Evolutionary conservation across 352 stramenopile genomes (phyloP).

Genomic region (Phytophthora fragariaefolia): DNA sequence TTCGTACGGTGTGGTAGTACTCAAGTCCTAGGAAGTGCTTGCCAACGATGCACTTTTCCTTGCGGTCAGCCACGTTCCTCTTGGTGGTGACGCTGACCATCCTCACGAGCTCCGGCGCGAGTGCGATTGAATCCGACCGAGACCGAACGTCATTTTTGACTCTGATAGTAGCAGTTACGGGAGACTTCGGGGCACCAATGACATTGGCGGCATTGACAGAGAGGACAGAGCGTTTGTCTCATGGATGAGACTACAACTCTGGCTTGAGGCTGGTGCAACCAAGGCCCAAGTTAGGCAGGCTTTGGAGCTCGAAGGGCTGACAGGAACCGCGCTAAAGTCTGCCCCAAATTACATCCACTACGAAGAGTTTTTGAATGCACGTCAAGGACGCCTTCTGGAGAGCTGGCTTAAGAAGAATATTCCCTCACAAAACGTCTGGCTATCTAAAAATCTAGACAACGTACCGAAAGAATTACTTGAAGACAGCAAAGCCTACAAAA

Average conservation of each 20-base stretch:
- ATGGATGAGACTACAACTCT: not conserved
- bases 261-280: conserved; percentile 3
- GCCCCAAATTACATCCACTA: conserved; percentile 19
- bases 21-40: too few relatives aligned
- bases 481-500: conserved; percentile 20
- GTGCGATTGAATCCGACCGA: too few relatives aligned
- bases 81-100: too few relatives aligned
- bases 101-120: too few relatives aligned
- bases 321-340: conserved; percentile 8
- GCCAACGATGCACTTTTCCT: too few relatives aligned
- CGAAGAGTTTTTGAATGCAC: conserved; percentile 13
- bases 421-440: conserved; percentile 1
- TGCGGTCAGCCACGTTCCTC: too few relatives aligned
- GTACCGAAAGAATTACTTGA: conserved; percentile 6
- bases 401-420: not conserved
- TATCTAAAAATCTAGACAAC: conserved; percentile 3
- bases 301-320: conserved; percentile 2
- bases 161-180: too few relatives aligned
- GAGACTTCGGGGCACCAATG: too few relatives aligned
- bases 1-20: too few relatives aligned
- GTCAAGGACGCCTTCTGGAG: conserved; percentile 3
- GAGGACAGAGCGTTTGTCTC: conserved; percentile 7
- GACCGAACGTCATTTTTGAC: too few relatives aligned
- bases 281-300: conserved; percentile 6
- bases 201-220: not conserved